Evolutionary conservation across 352 stramenopile species (phyloP).

Genomic region (Phytopythium montanum): DNA sequence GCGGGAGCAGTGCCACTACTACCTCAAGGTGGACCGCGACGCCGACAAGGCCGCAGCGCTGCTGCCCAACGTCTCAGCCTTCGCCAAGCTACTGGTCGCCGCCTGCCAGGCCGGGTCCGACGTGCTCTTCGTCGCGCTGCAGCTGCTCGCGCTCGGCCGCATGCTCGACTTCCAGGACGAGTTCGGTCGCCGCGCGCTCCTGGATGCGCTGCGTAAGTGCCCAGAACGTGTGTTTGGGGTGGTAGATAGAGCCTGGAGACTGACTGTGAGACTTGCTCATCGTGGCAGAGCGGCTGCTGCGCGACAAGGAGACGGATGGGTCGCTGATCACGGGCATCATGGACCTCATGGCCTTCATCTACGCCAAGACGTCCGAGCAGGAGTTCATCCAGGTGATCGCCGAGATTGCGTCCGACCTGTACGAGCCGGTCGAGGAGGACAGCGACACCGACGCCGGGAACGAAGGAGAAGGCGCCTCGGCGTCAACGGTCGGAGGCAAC

Average conservation of each 20-base stretch:
- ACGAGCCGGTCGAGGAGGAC: slow-evolving; percentile 51
- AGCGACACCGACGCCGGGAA: slow-evolving; percentile 7
- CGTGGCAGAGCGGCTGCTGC: slow-evolving; percentile 47
- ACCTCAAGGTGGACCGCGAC: slow-evolving; percentile 57
- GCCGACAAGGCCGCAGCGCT: slow-evolving; percentile 45
- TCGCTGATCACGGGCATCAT: slow-evolving; percentile 64
- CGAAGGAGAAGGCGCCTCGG: too few relatives aligned
- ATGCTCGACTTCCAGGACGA: slow-evolving; percentile 80
- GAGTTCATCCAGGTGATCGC: slow-evolving; percentile 78
- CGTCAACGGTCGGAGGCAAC: slow-evolving; percentile 13
- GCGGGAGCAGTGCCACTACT: slow-evolving; percentile 76
- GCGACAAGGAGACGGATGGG: slow-evolving; percentile 50
- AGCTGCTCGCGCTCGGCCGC: slow-evolving; percentile 58
- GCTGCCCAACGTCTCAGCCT: slow-evolving; percentile 65
- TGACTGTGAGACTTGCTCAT: neutral
- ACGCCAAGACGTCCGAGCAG: slow-evolving; percentile 61
- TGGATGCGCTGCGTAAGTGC: slow-evolving; percentile 54
- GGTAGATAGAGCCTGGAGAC: too few relatives aligned
- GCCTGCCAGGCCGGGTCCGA: slow-evolving; percentile 39
- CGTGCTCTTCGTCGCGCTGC: slow-evolving; percentile 64
- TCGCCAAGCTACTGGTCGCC: slow-evolving; percentile 57
- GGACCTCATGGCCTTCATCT: slow-evolving; percentile 73
- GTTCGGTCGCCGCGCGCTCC: slow-evolving; percentile 65
- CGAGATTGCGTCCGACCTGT: slow-evolving; percentile 77
- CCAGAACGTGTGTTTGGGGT: too few relatives aligned